Evolutionary conservation across 768 basidiomycete genomes (phyloP), one percentile per base, ranked within the genome.

Genomic region (Lactarius evosmus): DNA sequence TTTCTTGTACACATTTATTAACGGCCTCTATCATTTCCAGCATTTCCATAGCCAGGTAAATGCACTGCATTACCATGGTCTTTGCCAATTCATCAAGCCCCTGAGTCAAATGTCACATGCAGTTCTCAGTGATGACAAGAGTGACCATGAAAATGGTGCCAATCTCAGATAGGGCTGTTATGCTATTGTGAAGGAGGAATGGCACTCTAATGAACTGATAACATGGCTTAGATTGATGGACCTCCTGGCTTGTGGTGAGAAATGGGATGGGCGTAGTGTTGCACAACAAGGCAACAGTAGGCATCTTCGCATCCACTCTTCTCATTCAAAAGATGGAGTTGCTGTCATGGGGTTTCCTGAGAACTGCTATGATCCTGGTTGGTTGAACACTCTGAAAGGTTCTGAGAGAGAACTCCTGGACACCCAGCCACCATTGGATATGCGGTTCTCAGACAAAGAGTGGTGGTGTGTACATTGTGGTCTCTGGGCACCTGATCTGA

Each of bases 131-230:
- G 54, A 55, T 5, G 33, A 55, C 8, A 8, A 55, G 33, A 55
- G 54, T 25, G 54, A 55, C 33, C 33, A 55, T 17, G 54, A 55
- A 14, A 55, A 25, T 55, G 54, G 54, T 36, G n/a, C n/a, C n/a
- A 36, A 55, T 55, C 54, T 55, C 17, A 9, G 54, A 55, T 19
- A 25, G 14, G 36, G 34, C 7, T 32, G 4, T 8, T 55, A 55
- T 55, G 34, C 12, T 8, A 55, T 55, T 4, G 52, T 34, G 4
- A n/a, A 34, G 9, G 52, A 54, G 22, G 52, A 3, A 34, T 54
- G 4, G 34, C 34, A 14, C 14, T 38, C 36, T 14, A 7, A 38
- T 38, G 41, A 44, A 14, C n/a, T 44, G 16, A 44, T 44, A 5
- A 14, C 4, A 44, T 44, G 41, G 41, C 46, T 49, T 22, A 49